Conservation (phyloP, 345 rosid species). For the Hevea brasiliensis region DNA sequence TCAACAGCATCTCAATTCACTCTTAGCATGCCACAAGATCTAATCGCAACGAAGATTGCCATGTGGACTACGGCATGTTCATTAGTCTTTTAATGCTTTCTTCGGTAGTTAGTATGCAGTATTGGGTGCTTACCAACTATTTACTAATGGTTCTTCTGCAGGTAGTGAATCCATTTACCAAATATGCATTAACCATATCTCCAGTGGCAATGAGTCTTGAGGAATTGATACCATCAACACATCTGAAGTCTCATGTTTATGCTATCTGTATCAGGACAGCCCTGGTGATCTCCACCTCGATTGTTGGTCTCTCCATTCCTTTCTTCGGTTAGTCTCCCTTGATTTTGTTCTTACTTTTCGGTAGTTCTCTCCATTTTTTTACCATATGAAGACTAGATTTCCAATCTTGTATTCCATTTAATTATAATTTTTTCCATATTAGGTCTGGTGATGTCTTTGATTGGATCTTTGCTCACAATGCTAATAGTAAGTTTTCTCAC, state of each 20-base stretch:
- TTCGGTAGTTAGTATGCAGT: neutral
- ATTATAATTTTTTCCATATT: constrained; percentile 9
- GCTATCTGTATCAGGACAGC: constrained; percentile 69
- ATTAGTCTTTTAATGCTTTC: neutral
- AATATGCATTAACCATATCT: constrained; percentile 91
- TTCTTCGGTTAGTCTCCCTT: constrained; percentile 66
- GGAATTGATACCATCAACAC: constrained; percentile 74
- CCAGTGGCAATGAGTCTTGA: constrained; percentile 96
- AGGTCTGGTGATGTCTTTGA: constrained; percentile 85
- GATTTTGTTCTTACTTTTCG: neutral
- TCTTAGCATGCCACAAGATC: constrained; percentile 80
- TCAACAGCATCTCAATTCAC: constrained; percentile 74
- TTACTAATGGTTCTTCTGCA: constrained; percentile 38
- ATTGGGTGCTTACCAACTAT: neutral
- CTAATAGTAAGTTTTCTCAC: constrained; percentile 65
- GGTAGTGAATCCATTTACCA: constrained; percentile 94
- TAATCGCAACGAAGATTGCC: constrained; percentile 86
- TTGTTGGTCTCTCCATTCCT: constrained; percentile 76
- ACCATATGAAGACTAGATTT: neutral
- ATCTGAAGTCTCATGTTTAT: constrained; percentile 52
- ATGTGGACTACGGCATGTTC: constrained; percentile 83
- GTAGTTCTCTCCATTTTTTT: neutral
- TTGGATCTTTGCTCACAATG: constrained; percentile 89
- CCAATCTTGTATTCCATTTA: neutral
- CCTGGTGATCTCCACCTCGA: constrained; percentile 69